Base-by-base conservation (phyloP, 129 eudicot genomes). In the Saposhnikovia divaricata region DNA sequence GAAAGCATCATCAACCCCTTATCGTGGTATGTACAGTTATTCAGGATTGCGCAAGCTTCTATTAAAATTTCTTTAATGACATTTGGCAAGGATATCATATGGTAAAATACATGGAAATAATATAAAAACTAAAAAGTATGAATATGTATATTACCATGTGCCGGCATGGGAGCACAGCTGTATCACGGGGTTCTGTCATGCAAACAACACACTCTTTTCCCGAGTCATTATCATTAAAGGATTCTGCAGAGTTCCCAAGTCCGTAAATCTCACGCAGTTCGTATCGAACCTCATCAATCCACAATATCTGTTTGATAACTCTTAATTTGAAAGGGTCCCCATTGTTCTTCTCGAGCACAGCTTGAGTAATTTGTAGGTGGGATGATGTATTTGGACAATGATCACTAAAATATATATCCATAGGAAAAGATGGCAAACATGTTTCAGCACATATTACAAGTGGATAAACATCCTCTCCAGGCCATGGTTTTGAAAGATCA, bases 181-280 rank as follows among this genome's bases (percentile, higher is more conserved):
- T 92, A 87, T 96, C 91, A 78, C 92, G 92, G 9, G 98, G 99
- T 78, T 96, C 99, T 0, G 98, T 90, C 95, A 96, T 85, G 89
- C 99, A 96, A 70, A 96, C 90, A 43, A 96, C 96, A 79, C 99
- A 96, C 48, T 96, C 98, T 72, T 86, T 85, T 31, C 97, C 98
- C 2, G 94, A 89, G 59, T 82, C 92, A 23, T 81, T 78, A 63
- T 88, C 87, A 75, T 85, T 89, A 80, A 87, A 77, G 53, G 82
- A 88, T 82, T 86, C 86, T 23, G 84, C 79, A 66, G 93, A 87
- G 46, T 86, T 87, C 38, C 91, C 92, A 66, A 95, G 88, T 61
- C 98, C 98, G 74, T 86, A 95, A 34, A 95, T 83, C 83, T 95
- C 98, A 34, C 94, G 92, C 44, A 95, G 82, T 86, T 95, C 98